phyloP scores from a whole-genome alignment of 2,329 filamentous ascomycete genomes.

The Fusarium tricinctum region DNA sequence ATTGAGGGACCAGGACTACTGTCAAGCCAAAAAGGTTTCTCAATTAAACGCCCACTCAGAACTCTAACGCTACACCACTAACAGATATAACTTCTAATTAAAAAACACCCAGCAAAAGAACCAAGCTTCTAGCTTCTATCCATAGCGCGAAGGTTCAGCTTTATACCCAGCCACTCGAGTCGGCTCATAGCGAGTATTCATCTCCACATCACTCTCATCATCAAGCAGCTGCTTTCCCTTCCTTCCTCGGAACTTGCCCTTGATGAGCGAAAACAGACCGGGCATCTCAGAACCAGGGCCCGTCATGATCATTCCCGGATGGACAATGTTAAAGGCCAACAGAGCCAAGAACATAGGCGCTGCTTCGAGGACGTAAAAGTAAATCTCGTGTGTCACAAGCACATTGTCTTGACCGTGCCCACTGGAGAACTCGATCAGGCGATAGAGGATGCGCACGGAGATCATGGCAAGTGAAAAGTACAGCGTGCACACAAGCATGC shows the following conservation, averaged over 20 bases:
- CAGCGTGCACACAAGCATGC: conserved; percentile 47
- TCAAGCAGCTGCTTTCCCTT: conserved; percentile 35
- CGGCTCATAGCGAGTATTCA: conserved; percentile 18
- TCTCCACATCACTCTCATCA: conserved; percentile 37
- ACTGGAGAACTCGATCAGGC: conserved; percentile 65
- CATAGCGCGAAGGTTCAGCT: neutral
- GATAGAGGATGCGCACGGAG: conserved; percentile 66
- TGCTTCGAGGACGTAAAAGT: conserved; percentile 63
- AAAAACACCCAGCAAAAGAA: neutral
- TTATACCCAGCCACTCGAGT: neutral
- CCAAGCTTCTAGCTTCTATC: neutral
- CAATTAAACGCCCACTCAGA: neutral
- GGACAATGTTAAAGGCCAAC: conserved; percentile 57
- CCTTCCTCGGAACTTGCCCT: neutral
- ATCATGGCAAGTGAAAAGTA: conserved; percentile 57
- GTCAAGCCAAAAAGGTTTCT: no score
- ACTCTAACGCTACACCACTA: neutral
- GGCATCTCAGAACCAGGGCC: conserved; percentile 43
- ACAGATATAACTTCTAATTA: fast-evolving
- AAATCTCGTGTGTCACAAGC: conserved; percentile 56
- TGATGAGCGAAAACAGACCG: conserved; percentile 21
- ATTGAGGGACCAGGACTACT: neutral
- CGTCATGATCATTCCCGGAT: conserved; percentile 54
- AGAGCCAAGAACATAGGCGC: conserved; percentile 61
- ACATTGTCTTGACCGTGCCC: conserved; percentile 52